A percentile compares a stretch with the other conserved stretches of the same genome.
Evolutionary conservation across 2,329 filamentous ascomycete species (phyloP).

Genomic region (Ophiognomonia clavigignenti-juglandacearum): DNA sequence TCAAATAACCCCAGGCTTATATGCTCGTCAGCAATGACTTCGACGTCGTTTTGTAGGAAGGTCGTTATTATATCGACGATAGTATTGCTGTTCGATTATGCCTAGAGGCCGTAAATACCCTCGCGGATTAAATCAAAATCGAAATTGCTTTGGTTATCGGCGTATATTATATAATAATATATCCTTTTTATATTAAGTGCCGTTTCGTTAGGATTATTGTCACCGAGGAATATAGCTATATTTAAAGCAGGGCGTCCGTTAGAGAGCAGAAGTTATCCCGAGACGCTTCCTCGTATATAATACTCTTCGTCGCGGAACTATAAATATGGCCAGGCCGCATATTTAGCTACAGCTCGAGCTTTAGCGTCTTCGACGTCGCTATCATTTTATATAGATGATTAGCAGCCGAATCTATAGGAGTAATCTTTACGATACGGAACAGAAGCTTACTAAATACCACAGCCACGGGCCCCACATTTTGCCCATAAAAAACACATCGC

Average conservation of each 20-base stretch:
- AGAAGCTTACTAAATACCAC: conserved; percentile 29
- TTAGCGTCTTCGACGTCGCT: conserved; percentile 38
- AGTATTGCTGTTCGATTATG: conserved; percentile 41
- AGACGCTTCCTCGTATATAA: conserved; percentile 40
- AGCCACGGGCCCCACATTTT: conserved; percentile 40
- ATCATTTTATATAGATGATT: conserved; percentile 30
- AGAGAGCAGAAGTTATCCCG: conserved; percentile 37
- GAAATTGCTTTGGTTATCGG: conserved; percentile 38
- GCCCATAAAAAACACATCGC: conserved; percentile 30
- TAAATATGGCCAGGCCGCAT: conserved; percentile 39
- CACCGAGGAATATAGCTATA: conserved; percentile 45
- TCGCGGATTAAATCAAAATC: conserved; percentile 36
- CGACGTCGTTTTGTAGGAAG: conserved; percentile 36
- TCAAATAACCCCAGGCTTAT: conserved; percentile 32
- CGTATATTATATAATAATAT: conserved; percentile 46
- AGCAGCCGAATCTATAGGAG: not conserved
- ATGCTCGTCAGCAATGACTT: conserved; percentile 27
- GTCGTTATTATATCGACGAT: conserved; percentile 40
- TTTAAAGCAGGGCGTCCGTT: conserved; percentile 42
- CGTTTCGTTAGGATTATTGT: conserved; percentile 37
- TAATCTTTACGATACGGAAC: too few species aligned
- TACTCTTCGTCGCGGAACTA: conserved; percentile 42
- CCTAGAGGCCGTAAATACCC: conserved; percentile 41
- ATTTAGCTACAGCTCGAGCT: conserved; percentile 32
- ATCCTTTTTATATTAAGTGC: conserved; percentile 40